A percentile compares a stretch with the other conserved stretches of the same genome.
Evolutionary conservation across 2,329 filamentous ascomycete species (phyloP).

Genomic region (Microcyclospora tardicrescens): DNA sequence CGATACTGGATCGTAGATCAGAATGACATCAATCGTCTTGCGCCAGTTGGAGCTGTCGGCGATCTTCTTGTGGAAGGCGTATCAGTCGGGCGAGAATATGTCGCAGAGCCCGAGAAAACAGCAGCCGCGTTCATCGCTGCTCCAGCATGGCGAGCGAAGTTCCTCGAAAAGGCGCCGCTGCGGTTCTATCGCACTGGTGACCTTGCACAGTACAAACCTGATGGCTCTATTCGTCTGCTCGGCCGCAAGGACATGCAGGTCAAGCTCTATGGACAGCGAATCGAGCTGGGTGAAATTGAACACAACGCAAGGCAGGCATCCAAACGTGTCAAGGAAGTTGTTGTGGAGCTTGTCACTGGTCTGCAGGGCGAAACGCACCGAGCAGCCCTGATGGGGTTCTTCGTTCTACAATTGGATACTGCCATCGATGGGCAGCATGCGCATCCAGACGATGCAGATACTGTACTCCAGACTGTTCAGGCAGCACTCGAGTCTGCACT

Average conservation of each 20-base stretch:
- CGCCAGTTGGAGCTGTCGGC: slow-evolving; percentile 61
- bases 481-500: slow-evolving; percentile 43
- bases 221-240: slow-evolving; percentile 10
- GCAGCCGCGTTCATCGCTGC: not conserved
- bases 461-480: no score
- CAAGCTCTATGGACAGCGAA: slow-evolving; percentile 10
- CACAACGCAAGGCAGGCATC: no score
- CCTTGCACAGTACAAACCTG: slow-evolving; percentile 7
- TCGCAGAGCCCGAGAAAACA: slow-evolving; percentile 23
- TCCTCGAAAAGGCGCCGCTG: not conserved
- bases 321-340: no score
- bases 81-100: slow-evolving; percentile 63
- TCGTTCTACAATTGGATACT: no score
- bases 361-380: no score
- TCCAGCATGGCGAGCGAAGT: not conserved
- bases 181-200: slow-evolving; percentile 9
- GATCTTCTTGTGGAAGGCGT: slow-evolving; percentile 80
- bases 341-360: no score
- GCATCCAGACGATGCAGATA: no score
- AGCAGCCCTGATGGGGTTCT: no score
- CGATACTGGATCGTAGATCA: not conserved
- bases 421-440: no score
- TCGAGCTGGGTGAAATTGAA: slow-evolving; percentile 11
- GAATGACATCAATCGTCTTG: slow-evolving; percentile 20
- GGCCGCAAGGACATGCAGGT: slow-evolving; percentile 12